Percentiles rank a stretch among this genome's conserved stretches.
phyloP scores from a whole-genome alignment of 495 filamentous ascomycete species.

The Barbatosphaeria neglecta region DNA sequence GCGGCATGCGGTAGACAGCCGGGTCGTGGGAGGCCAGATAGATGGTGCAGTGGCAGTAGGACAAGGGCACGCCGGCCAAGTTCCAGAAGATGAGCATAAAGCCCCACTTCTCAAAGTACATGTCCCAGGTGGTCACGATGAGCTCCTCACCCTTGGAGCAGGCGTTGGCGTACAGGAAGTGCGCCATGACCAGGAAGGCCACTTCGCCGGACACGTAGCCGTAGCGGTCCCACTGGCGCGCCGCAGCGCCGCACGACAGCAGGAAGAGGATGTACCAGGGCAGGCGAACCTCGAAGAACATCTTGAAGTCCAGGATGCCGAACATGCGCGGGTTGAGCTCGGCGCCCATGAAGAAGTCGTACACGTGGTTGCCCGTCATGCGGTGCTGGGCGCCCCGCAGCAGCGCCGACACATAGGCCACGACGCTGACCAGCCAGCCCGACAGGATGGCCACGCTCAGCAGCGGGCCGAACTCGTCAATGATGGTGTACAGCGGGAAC shows the following conservation, averaged over 20 bases:
- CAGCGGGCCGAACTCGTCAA: slow-evolving; percentile 90
- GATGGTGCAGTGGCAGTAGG: slow-evolving; percentile 93
- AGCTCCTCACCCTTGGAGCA: slow-evolving; percentile 94
- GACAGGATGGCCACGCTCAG: slow-evolving; percentile 84
- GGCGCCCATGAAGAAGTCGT: slow-evolving; percentile 99
- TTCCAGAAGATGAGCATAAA: slow-evolving; percentile 99
- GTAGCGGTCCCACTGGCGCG: slow-evolving; percentile 77
- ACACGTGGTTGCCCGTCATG: slow-evolving; percentile 85
- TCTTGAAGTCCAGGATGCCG: slow-evolving; percentile 90
- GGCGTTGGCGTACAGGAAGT: slow-evolving; percentile 93
- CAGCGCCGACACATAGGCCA: slow-evolving; percentile 77
- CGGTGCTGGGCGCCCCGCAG: slow-evolving; percentile 71
- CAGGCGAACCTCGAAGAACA: slow-evolving; percentile 97
- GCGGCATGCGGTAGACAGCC: slow-evolving; percentile 69
- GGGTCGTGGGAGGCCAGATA: slow-evolving; percentile 87
- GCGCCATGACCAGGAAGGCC: slow-evolving; percentile 79
- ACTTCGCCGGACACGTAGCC: slow-evolving; percentile 90
- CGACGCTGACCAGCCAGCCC: slow-evolving; percentile 65
- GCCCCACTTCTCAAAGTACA: slow-evolving; percentile 99
- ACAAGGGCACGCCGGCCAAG: slow-evolving; percentile 85
- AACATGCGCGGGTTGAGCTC: slow-evolving; percentile 96
- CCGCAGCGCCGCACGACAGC: slow-evolving; percentile 62
- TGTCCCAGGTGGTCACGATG: slow-evolving; percentile 90
- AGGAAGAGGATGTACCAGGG: slow-evolving; percentile 93
- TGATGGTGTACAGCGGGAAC: slow-evolving; percentile 85